Percentiles rank a stretch among this genome's conserved stretches.
Evolutionary conservation across 305 asterid genomes (phyloP).

Genomic region (Withania somnifera): DNA sequence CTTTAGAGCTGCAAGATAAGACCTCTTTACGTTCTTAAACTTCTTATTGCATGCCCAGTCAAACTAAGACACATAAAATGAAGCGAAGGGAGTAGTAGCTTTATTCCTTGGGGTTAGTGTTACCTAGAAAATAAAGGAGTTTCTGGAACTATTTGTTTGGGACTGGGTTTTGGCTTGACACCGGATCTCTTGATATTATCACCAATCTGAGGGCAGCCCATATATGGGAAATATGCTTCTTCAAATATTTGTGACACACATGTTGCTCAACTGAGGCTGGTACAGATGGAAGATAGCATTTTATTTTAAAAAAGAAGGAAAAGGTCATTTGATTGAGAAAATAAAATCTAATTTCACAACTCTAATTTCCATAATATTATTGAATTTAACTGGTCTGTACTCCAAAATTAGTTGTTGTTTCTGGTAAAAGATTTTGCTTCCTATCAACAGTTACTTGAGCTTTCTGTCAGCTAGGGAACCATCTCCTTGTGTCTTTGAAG

Average conservation of each 20-base stretch:
- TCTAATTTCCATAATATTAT: neutral
- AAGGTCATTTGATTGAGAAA: neutral
- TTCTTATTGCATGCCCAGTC: neutral
- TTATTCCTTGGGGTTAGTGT: neutral
- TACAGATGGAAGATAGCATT: neutral
- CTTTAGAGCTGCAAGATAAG: neutral
- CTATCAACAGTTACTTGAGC: neutral
- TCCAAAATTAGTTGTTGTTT: neutral
- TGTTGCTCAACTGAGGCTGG: neutral
- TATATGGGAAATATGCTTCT: neutral
- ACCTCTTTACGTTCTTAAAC: neutral
- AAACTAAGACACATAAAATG: neutral
- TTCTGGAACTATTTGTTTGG: neutral
- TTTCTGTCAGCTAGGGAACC: neutral
- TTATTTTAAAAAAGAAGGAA: neutral
- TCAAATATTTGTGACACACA: neutral
- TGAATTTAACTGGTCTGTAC: neutral
- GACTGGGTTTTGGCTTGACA: neutral
- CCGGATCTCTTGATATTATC: neutral
- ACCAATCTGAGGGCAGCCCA: neutral
- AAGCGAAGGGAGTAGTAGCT: neutral
- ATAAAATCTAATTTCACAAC: neutral
- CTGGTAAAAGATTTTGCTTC: neutral
- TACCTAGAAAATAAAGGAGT: neutral
- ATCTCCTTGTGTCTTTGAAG: neutral